Evolutionary conservation across 805 yeast species (phyloP).

Genomic region (Ogataea salicorniae): DNA sequence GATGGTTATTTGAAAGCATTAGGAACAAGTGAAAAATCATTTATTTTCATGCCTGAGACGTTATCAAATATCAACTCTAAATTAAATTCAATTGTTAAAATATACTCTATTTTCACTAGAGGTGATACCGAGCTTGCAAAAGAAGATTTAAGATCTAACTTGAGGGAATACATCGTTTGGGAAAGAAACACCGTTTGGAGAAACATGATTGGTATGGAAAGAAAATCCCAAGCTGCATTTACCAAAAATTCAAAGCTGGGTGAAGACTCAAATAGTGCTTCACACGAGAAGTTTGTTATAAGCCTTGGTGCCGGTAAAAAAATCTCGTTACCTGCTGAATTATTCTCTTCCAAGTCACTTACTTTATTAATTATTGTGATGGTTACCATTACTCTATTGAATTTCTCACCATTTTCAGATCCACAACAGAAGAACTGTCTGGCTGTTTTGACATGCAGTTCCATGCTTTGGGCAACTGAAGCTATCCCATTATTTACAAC

Average conservation of each 20-base stretch:
- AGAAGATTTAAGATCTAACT: conserved; percentile 43
- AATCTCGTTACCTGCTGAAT: conserved; percentile 29
- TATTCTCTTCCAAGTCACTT: conserved; percentile 35
- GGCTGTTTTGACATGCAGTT: conserved; percentile 75
- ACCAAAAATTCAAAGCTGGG: conserved; percentile 28
- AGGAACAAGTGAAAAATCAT: conserved; percentile 35
- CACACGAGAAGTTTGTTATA: conserved; percentile 18
- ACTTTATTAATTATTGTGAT: conserved; percentile 44
- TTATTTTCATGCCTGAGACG: conserved; percentile 51
- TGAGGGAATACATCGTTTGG: conserved; percentile 94
- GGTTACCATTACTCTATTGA: conserved; percentile 44
- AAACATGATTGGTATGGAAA: conserved; percentile 86
- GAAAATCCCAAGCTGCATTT: conserved; percentile 74
- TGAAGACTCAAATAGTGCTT: conserved; percentile 16
- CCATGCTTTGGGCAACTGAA: conserved; percentile 94
- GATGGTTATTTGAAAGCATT: conserved; percentile 50
- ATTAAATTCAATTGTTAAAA: conserved; percentile 39
- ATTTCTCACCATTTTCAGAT: conserved; percentile 55
- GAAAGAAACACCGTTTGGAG: conserved; percentile 98
- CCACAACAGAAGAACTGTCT: conserved; percentile 71
- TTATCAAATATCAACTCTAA: conserved; percentile 43
- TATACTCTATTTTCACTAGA: conserved; percentile 36
- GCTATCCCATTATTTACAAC: conserved; percentile 90
- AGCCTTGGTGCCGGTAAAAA: conserved; percentile 27
- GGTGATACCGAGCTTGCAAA: conserved; percentile 37